These are phyloP conservation scores for Exophiala bonariae DNA, from an alignment of 2,329 filamentous ascomycete species.

Conservation along the genomic window DNA sequence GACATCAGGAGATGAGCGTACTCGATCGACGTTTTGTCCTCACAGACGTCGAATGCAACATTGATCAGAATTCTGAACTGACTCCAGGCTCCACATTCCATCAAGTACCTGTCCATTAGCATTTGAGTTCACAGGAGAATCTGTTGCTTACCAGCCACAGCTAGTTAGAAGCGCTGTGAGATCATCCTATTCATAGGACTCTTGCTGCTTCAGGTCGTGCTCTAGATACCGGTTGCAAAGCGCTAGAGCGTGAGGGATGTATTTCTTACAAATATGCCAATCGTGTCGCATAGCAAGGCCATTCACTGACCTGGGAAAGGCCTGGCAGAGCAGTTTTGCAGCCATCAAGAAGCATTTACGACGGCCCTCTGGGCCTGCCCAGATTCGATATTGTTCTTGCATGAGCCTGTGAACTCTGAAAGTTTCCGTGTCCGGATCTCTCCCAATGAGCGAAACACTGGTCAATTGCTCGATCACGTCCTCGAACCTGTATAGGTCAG, in stretches of 20 bases:
- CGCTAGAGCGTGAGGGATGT: background rate
- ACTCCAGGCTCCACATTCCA: background rate
- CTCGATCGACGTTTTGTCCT: background rate
- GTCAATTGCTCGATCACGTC: background rate
- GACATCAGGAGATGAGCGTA: background rate
- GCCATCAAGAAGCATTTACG: background rate
- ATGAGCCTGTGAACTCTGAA: background rate
- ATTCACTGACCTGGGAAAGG: background rate
- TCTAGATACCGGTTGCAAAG: too few relatives aligned
- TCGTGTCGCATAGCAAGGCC: background rate
- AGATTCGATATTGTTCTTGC: background rate
- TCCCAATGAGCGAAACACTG: background rate
- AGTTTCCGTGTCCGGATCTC: background rate
- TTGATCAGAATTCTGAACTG: background rate
- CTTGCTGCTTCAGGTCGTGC: too few relatives aligned
- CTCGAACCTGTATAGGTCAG: background rate
- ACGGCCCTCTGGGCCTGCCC: background rate
- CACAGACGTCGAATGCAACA: background rate
- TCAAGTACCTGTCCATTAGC: background rate
- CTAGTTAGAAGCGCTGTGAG: too few relatives aligned
- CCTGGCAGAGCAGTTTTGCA: background rate
- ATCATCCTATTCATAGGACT: too few relatives aligned
- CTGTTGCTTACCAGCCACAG: background rate
- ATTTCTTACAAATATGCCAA: background rate
- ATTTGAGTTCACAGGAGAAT: too few relatives aligned